Evolutionary conservation across 1,139 yeast species (phyloP), one percentile per base, ranked within the genome.

Genomic region (Scheffersomyces quercinus): DNA sequence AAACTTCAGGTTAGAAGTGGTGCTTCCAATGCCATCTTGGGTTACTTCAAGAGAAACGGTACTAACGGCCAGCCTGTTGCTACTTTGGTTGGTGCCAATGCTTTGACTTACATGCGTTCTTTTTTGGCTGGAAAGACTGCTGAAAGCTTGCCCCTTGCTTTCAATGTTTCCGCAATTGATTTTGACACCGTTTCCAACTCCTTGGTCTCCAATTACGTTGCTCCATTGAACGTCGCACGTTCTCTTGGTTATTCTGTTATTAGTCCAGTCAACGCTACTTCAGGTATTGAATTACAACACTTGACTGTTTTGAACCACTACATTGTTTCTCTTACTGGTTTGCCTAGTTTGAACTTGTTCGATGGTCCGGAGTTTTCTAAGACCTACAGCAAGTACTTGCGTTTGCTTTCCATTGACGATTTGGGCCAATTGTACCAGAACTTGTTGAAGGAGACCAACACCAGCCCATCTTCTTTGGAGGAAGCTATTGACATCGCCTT

Each of bases 1-100:
- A 72, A 75, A 56, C 76, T 89, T 48, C 90, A 90, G 60, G 80
- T 88, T 38, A 81, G 97, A 62, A 73, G 86, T 2, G 98, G 97
- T 54, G 95, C 97, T 29, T 88, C 93, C 37, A 78, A 82, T 52
- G 80, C 88, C 35, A 74, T 93, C 41, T 71, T 88, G 45, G 98
- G 97, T 24, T 90, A 83, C 67, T 68, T 83, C 52, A 56, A 65
- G 40, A 63, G 55, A 39, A 69, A 72, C 38, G 73, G 74, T 35
- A 60, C 77, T 28, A 55, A 61, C 39, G 76, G 73, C 34, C 68
- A 60, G 45, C 75, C 66, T 3, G 54, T 73, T n/a, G 62, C 79
- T 13, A 83, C 86, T 30, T 64, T 91, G 37, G 77, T 85, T 20
- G 84, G 93, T 35, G 77, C 88, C 34, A 82, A 81, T 53, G 83